Percentiles rank a stretch among this genome's conserved stretches.
Conservation (phyloP, 108 stramenopile genomes). For the Nannochloropsis granulata region DNA sequence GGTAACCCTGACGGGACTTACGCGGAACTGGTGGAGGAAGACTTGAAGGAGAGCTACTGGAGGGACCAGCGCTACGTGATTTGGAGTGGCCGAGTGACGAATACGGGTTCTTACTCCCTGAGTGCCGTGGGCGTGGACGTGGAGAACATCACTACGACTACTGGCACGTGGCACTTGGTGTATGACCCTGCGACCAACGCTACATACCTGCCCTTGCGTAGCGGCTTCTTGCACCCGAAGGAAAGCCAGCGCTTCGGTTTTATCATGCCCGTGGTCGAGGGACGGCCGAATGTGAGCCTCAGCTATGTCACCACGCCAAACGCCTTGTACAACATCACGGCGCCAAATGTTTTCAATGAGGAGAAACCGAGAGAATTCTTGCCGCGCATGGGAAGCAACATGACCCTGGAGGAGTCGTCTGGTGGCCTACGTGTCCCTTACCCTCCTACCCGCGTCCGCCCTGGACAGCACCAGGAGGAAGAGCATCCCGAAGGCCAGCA, state of each 20-base stretch:
- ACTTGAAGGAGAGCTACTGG: background rate
- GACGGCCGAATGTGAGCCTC: background rate
- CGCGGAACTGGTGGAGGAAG: background rate
- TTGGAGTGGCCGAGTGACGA: background rate
- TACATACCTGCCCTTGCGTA: background rate
- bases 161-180: background rate
- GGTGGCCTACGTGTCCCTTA: background rate
- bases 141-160: background rate
- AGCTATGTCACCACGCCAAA: background rate
- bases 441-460: background rate
- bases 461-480: background rate
- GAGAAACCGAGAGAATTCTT: background rate
- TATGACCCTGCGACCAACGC: background rate
- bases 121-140: background rate
- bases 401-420: background rate
- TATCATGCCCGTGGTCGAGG: background rate
- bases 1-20: background rate
- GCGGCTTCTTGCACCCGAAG: background rate
- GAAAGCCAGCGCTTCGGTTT: background rate
- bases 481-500: background rate
- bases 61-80: background rate
- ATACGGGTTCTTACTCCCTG: background rate
- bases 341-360: background rate
- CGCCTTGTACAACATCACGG: background rate
- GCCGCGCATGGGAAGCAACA: background rate